Base-by-base conservation (phyloP, 1,284 basidiomycete genomes). In the Sphaerobolus stellatus region DNA sequence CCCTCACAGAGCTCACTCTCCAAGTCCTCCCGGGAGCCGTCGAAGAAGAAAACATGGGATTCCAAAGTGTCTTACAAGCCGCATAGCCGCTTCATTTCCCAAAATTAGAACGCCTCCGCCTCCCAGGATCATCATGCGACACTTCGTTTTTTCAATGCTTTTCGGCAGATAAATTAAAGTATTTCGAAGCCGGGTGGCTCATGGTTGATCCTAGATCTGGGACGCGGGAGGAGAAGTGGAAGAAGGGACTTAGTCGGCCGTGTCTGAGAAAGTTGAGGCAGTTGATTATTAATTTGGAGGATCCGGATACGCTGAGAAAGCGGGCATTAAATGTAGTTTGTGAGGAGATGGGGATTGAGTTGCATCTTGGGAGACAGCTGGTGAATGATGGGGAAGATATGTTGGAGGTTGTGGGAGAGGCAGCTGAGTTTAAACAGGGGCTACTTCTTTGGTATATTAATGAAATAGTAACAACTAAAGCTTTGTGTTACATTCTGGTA, bases 1-100 rank as follows among this genome's bases (percentile, higher is more conserved):
- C 59, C 36, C 58, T 61, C 28, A 46, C 44, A 24, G 40, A 47
- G n/a, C 53, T 59, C 2, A 57, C 52, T 18, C 34, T 59, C 7
- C 27, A 29, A 16, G 33, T 40, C 14, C 33, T 46, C n/a, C 13
- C 16, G 3, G 3, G 48, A 18, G 22, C 9, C 30, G 29, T n/a
- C n/a, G n/a, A n/a, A n/a, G n/a, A 6, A 8, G 2, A 20, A 18
- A 28, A 18, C 3, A 11, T 20, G 11, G 38, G n/a, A 9, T 48
- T 49, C 24, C 45, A 54, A 28, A 13, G 43, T 31, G 28, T 49
- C n/a, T 48, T 54, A 8, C 18, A 28, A n/a, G 22, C n/a, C 29
- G 28, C 52, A 29, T 11, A 22, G 16, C 33, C 45, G 5, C 43
- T 54, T 11, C 52, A 49, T 24, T 54, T 54, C 18, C 13, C 4